These are phyloP conservation scores for Hyphopichia burtonii DNA, from an alignment of 1,139 yeast species.

Conservation along the genomic window DNA sequence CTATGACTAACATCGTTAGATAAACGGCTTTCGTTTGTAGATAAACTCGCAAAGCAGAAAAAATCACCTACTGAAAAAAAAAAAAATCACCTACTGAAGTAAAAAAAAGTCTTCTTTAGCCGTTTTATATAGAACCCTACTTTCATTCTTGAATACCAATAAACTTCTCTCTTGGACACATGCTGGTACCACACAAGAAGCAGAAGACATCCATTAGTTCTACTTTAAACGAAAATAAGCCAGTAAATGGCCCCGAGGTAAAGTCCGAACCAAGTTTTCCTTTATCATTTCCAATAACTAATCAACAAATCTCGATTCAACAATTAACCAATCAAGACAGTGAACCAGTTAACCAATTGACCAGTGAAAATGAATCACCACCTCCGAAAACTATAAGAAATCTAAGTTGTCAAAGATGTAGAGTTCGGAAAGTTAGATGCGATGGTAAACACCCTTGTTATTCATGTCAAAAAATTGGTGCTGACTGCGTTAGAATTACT, in stretches of 20 bases:
- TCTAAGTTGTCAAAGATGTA: slow-evolving; percentile 46
- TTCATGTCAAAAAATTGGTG: slow-evolving; percentile 42
- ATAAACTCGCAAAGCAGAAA: too few species aligned
- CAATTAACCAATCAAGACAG: neutral
- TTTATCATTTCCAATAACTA: neutral
- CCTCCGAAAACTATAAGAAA: neutral
- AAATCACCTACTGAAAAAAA: neutral
- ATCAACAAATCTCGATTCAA: neutral
- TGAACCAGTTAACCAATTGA: too few species aligned
- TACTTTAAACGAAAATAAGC: neutral
- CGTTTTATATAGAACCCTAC: neutral
- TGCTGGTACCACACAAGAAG: neutral
- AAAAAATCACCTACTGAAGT: neutral
- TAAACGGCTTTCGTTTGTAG: too few species aligned
- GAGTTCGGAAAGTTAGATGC: slow-evolving; percentile 55
- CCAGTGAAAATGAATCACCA: neutral
- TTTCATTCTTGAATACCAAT: neutral
- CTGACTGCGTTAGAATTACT: slow-evolving; percentile 50
- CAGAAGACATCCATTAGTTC: neutral
- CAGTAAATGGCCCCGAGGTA: neutral
- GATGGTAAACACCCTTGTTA: slow-evolving; percentile 51
- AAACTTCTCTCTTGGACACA: neutral
- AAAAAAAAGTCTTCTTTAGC: too few species aligned
- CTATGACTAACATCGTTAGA: too few species aligned
- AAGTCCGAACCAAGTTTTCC: neutral